Evolutionary conservation across 2,329 filamentous ascomycete species (phyloP), one percentile per base, ranked within the genome.

Genomic region (Hypoxylon sp.): DNA sequence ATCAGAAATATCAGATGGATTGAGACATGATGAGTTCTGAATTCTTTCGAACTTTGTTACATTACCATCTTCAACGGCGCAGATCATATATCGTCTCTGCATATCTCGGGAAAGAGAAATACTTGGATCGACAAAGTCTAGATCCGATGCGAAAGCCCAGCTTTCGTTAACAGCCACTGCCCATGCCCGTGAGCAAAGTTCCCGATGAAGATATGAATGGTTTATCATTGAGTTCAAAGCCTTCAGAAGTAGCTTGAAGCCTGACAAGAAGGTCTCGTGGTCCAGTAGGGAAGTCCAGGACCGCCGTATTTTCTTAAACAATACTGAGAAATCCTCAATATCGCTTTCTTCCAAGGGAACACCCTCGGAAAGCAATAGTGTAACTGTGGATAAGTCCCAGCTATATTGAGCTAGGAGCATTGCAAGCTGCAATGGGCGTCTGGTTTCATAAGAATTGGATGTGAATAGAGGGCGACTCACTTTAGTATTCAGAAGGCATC

Each of bases 111-210:
- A 33, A 26, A 59, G 51, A 48, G 42, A 55, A 42, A 65, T 60
- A 13, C 48, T 50, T 22, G 39, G 22, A 24, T 63, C 37, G 14
- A 67, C 26, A 11, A 37, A 26, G 19, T 58, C 1, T 14, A n/a
- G 52, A 35, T 63, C 42, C 2, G 14, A 31, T n/a, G 48, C 19
- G 24, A 59, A 67, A 5, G 3, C 13, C 14, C 50, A 33, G 3
- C 26, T 4, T 2, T 13, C 5, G 6, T 5, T 0, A 2, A 54
- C 31, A 1, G 66, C 66, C 4, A 24, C 1, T 14, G 17, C 1
- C 66, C 61, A 65, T 42, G 13, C 14, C 2, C 33, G 1, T 14
- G 51, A 64, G n/a, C 51, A 65, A 13, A 65, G 19, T 13, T 54
- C 24, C 4, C 37, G 24, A 39, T 64, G 35, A 9, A 46, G 17